These are phyloP conservation scores for Suhomyces sp. DNA, from an alignment of 805 yeast species.

Conservation along the genomic window DNA sequence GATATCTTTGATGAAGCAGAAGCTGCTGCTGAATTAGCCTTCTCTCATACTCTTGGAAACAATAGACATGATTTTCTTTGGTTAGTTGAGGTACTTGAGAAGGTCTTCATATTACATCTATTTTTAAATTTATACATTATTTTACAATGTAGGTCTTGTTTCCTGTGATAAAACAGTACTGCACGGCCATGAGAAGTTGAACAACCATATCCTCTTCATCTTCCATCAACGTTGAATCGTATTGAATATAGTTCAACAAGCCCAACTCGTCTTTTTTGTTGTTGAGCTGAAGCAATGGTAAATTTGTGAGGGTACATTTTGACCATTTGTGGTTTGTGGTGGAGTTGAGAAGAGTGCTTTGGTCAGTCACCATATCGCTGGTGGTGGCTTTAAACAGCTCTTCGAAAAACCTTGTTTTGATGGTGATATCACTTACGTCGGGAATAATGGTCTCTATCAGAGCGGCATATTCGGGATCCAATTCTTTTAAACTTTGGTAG, in stretches of 20 bases:
- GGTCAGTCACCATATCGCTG: constrained; percentile 13
- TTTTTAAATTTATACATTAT: not conserved
- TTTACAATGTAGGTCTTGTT: constrained; percentile 25
- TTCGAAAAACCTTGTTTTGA: constrained; percentile 29
- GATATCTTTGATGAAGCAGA: too few relatives aligned
- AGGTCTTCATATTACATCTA: not conserved
- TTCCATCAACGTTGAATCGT: constrained; percentile 6
- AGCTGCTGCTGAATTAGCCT: too few relatives aligned
- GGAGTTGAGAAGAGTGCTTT: constrained; percentile 21
- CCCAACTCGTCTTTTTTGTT: constrained; percentile 33
- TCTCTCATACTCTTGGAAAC: too few relatives aligned
- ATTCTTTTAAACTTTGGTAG: constrained; percentile 7
- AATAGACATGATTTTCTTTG: too few relatives aligned
- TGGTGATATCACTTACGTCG: constrained; percentile 18
- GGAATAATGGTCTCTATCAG: constrained; percentile 9
- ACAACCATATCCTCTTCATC: constrained; percentile 10
- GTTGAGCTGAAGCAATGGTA: constrained; percentile 35
- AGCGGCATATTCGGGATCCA: not conserved
- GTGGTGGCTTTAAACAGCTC: constrained; percentile 27
- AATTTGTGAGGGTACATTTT: constrained; percentile 32
- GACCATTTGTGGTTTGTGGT: constrained; percentile 36
- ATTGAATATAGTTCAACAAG: constrained; percentile 25
- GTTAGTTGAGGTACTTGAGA: too few relatives aligned
- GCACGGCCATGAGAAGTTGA: constrained; percentile 20
- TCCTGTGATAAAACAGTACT: constrained; percentile 38